Percentiles rank a stretch among this genome's conserved stretches.
Evolutionary conservation across 1,284 basidiomycete species (phyloP).

Genomic region (Naganishia liquefaciens): DNA sequence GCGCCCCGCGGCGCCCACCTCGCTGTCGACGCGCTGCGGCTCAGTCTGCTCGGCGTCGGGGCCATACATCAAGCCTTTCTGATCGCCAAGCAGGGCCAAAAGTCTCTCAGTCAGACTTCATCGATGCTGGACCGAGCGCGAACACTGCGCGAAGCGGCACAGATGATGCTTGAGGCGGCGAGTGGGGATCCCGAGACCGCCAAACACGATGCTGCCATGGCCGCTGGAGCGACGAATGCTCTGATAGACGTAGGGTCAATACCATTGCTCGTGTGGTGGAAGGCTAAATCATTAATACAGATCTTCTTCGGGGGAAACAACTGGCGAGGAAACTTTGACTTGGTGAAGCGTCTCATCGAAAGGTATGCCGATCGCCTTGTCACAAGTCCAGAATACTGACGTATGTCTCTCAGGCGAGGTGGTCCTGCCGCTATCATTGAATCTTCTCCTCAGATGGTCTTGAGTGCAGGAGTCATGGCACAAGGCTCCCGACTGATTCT

Average conservation of each 20-base stretch:
- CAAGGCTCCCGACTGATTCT: constrained; percentile 55
- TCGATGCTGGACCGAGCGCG: constrained; percentile 41
- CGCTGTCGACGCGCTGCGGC: constrained; percentile 52
- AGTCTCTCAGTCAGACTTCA: constrained; percentile 41
- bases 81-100: constrained; percentile 47
- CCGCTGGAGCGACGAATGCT: constrained; percentile 19
- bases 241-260: constrained; percentile 19
- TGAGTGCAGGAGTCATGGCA: constrained; percentile 52
- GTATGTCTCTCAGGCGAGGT: constrained; percentile 44
- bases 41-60: constrained; percentile 54
- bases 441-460: constrained; percentile 39
- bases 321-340: constrained; percentile 56
- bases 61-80: constrained; percentile 56
- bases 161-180: constrained; percentile 10
- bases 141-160: constrained; percentile 19
- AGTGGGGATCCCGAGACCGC: constrained; percentile 8
- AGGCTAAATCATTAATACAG: constrained; percentile 43
- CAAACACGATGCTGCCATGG: constrained; percentile 25
- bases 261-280: background rate
- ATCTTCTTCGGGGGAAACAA: constrained; percentile 58
- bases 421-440: constrained; percentile 52
- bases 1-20: constrained; percentile 48
- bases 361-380: constrained; percentile 44
- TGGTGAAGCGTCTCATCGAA: constrained; percentile 56
- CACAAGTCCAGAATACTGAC: too few species aligned